A percentile compares a stretch with the other conserved stretches of the same genome.
Conservation (phyloP, 164 flowering plant genomes). For the Kalanchoe fedtschenkoi region DNA sequence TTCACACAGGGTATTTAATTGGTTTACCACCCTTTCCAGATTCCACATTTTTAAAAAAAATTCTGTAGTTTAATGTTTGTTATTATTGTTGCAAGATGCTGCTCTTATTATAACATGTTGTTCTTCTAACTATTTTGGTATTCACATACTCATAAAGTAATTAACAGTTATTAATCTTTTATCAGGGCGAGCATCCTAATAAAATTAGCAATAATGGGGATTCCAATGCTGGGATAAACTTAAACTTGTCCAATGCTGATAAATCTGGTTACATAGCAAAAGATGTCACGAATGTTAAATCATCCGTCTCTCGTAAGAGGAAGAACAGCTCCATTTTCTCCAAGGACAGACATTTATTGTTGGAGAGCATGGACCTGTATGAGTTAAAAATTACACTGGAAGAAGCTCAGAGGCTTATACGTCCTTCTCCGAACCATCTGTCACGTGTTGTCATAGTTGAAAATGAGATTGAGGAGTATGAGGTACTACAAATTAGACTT, state of each 20-base stretch:
- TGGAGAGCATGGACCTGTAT: constrained; percentile 48
- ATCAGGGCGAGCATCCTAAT: background rate
- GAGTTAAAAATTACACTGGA: constrained; percentile 81
- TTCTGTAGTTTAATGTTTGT: too few species aligned
- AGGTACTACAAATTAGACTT: constrained; percentile 29
- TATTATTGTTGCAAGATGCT: background rate
- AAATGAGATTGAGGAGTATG: constrained; percentile 79
- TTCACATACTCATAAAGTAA: background rate
- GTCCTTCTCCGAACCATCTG: constrained; percentile 42
- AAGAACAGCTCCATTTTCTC: constrained; percentile 50
- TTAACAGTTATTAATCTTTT: background rate
- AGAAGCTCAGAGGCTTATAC: constrained; percentile 82
- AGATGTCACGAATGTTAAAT: constrained; percentile 37
- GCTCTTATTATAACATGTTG: background rate
- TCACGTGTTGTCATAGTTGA: constrained; percentile 62
- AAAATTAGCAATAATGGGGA: background rate
- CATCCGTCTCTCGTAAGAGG: constrained; percentile 42
- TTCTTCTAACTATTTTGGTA: background rate
- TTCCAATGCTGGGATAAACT: background rate
- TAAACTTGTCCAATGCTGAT: constrained; percentile 34
- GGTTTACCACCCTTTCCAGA: too few species aligned
- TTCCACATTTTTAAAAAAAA: background rate
- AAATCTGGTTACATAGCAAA: constrained; percentile 48
- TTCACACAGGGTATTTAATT: too few species aligned
- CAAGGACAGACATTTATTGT: constrained; percentile 49